Evolutionary conservation across 805 yeast species (phyloP).

Genomic region (Wickerhamiella lipophila): DNA sequence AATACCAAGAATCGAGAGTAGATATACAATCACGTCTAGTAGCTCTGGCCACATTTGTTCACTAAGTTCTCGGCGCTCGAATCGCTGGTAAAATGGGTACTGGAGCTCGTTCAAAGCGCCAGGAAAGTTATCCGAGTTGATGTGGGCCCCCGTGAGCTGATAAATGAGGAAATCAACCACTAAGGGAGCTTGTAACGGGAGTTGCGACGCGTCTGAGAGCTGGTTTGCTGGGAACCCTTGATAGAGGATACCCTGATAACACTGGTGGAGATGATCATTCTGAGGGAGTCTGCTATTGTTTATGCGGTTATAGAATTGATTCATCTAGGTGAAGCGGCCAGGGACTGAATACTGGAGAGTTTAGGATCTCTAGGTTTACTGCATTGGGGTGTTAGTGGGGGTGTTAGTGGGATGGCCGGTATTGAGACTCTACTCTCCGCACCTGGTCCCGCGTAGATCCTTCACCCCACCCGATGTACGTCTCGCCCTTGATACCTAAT

Average conservation of each 20-base stretch:
- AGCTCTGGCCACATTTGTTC: constrained; percentile 1
- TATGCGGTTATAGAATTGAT: neutral
- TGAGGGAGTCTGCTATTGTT: neutral
- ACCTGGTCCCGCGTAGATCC: too few relatives aligned
- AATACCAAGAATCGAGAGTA: neutral
- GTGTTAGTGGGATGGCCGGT: too few relatives aligned
- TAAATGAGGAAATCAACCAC: neutral
- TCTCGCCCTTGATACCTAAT: too few relatives aligned
- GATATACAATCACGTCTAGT: neutral
- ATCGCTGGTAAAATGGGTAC: neutral
- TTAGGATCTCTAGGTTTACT: neutral
- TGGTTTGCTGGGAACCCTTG: neutral
- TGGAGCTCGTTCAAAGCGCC: neutral
- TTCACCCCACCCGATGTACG: too few relatives aligned
- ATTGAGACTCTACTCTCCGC: too few relatives aligned
- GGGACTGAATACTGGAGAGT: too few relatives aligned
- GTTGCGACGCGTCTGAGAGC: neutral
- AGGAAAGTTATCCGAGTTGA: neutral
- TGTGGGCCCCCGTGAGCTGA: neutral
- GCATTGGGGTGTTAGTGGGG: too few relatives aligned
- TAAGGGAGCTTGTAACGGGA: neutral
- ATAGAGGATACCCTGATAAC: neutral
- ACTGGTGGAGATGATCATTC: neutral
- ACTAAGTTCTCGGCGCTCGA: neutral
- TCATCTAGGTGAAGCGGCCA: neutral